Base-by-base conservation (phyloP, 441 rosid genomes). In the Erodium moschatum region DNA sequence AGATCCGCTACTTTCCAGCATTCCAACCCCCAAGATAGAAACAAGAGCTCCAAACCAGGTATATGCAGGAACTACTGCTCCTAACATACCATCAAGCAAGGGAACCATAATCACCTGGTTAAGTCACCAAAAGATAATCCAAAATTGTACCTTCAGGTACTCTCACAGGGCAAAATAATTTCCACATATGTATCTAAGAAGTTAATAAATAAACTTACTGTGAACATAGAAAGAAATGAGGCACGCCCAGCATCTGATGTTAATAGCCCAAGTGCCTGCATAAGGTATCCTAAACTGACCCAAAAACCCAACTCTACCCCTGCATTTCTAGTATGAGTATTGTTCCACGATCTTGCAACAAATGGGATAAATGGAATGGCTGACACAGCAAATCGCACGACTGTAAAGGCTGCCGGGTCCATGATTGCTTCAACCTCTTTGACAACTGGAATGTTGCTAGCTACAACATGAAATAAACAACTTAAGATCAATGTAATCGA, bases 161-260 rank as follows among this genome's bases (percentile, higher is more conserved):
- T 62, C 20, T 7, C 52, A 50, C 13, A 65, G 31, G 19, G 31
- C 31, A 70, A 68, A 15, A 40, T 68, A 29, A 13, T 78, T 44
- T 62, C 66, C 21, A 42, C 29, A 38, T 10, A 72, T 21, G 44
- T 8, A 60, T 11, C 8, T 24, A 65, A 31, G 6, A 50, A 35
- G 56, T 16, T 65, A 64, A 65, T 21, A 8, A 67, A 72, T 73
- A 72, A 74, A 77, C 84, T 74, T 77, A 85, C 88, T 0, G 91
- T 88, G 67, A 86, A 79, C 75, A 82, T 73, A 56, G 85, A 83
- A 58, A 88, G 44, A 72, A 88, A 86, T 2, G 89, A 81, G 0
- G 94, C 88, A 64, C 88, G 86, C 3, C 94, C 86, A 29, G 88
- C 88, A 70, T 86, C 87, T 6, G 89, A 83, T 31, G 91, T 85